Conservation (phyloP, 108 stramenopile species). For the Skeletonema grethae region DNA sequence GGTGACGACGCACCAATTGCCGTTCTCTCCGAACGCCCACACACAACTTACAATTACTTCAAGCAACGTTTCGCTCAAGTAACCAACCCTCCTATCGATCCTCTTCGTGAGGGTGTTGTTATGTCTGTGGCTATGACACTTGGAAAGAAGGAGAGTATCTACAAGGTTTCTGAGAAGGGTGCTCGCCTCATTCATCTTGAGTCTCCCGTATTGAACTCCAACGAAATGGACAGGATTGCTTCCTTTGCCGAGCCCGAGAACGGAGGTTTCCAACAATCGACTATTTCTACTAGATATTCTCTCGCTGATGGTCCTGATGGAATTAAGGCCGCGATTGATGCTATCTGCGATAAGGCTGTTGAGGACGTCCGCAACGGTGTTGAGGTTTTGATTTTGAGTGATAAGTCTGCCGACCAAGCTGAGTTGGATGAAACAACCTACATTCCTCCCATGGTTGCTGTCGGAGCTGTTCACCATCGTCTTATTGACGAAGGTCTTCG, state of each 20-base stretch:
- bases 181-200: conserved; percentile 85
- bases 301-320: conserved; percentile 82
- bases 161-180: conserved; percentile 88
- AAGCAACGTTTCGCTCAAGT: conserved; percentile 98
- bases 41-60: conserved; percentile 95
- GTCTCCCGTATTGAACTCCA: conserved; percentile 76
- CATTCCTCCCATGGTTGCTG: conserved; percentile 92
- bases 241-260: conserved; percentile 60
- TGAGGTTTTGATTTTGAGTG: conserved; percentile 91
- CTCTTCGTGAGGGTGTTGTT: conserved; percentile 94
- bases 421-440: conserved; percentile 71
- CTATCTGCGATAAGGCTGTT: conserved; percentile 83
- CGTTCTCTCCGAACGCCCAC: conserved; percentile 86
- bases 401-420: conserved; percentile 68
- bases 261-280: conserved; percentile 79
- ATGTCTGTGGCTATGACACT: conserved; percentile 96
- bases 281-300: conserved; percentile 85
- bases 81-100: conserved; percentile 98
- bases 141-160: conserved; percentile 92
- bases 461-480: conserved; percentile 96
- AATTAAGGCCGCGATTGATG: conserved; percentile 82
- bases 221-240: conserved; percentile 74
- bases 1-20: conserved; percentile 97
- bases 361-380: conserved; percentile 82
- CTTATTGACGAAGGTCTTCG: conserved; percentile 92